Evolutionary conservation across 306 rosid species (phyloP).

Genomic region (Casuarina glauca): DNA sequence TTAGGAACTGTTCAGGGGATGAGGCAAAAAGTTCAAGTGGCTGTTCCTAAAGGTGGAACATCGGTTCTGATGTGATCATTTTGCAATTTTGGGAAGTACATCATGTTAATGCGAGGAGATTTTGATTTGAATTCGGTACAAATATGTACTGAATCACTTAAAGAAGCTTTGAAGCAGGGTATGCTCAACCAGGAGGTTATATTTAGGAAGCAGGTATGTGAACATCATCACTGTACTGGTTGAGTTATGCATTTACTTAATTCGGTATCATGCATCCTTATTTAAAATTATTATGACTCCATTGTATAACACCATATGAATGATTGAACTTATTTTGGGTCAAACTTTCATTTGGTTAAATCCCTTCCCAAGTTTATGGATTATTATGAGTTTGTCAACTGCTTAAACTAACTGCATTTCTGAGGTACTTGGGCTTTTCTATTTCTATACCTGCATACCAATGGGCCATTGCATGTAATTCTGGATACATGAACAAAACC

Average conservation of each 20-base stretch:
- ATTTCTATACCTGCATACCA: too few species aligned
- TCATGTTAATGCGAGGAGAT: constrained; percentile 45
- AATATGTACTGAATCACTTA: constrained; percentile 26
- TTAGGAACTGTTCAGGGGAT: constrained; percentile 6
- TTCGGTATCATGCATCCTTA: neutral
- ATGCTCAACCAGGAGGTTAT: constrained; percentile 58
- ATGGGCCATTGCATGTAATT: neutral
- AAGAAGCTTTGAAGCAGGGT: constrained; percentile 47
- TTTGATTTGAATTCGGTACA: constrained; percentile 41
- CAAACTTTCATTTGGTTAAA: neutral
- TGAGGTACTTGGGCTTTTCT: neutral
- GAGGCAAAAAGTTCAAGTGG: neutral
- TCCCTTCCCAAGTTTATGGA: neutral
- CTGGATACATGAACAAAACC: neutral
- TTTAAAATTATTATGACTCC: neutral
- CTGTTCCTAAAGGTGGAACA: constrained; percentile 7
- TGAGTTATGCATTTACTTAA: neutral
- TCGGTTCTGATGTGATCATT: constrained; percentile 14
- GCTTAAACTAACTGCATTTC: neutral
- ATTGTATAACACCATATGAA: neutral
- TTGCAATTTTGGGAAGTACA: neutral
- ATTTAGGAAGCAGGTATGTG: constrained; percentile 53
- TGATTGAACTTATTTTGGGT: neutral
- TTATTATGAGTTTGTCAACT: neutral
- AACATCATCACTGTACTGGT: constrained; percentile 3